These are phyloP conservation scores for Zygnema cylindricum DNA, from an alignment of 139 green algal genomes.

Conservation along the genomic window DNA sequence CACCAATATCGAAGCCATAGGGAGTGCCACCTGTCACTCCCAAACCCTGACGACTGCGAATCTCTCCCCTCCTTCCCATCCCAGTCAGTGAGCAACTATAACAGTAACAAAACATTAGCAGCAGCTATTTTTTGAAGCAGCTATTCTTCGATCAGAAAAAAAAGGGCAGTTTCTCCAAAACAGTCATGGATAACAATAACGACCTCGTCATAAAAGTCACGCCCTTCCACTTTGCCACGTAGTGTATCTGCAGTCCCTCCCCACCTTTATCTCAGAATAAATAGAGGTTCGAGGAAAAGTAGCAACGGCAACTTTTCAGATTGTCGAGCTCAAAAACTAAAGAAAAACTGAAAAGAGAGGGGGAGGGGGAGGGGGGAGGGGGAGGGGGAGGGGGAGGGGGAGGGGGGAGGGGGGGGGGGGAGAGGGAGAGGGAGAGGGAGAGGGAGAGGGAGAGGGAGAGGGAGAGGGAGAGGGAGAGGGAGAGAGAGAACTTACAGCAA, in stretches of 20 bases:
- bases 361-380: neutral
- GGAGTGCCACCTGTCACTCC: conserved; percentile 84
- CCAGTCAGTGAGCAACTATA: no score
- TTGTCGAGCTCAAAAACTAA: neutral
- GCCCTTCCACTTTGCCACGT: conserved; percentile 59
- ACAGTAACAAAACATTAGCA: no score
- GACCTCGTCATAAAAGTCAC: conserved; percentile 64
- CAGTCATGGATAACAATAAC: no score
- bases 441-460: neutral
- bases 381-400: neutral
- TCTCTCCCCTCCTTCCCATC: no score
- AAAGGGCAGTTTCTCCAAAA: no score
- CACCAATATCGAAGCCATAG: conserved; percentile 88
- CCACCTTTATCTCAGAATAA: neutral
- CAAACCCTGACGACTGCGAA: conserved; percentile 73
- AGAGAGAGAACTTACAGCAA: conserved; percentile 15
- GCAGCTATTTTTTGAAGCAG: no score
- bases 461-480: neutral
- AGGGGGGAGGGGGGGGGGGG: neutral
- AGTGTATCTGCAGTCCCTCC: conserved; percentile 29
- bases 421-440: neutral
- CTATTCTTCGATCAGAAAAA: no score
- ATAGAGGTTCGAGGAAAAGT: no score
- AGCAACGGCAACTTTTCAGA: no score
- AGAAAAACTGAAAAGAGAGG: conserved; percentile 7